Conservation (phyloP, 2,329 filamentous ascomycete species). For the Xylaria sp. region DNA sequence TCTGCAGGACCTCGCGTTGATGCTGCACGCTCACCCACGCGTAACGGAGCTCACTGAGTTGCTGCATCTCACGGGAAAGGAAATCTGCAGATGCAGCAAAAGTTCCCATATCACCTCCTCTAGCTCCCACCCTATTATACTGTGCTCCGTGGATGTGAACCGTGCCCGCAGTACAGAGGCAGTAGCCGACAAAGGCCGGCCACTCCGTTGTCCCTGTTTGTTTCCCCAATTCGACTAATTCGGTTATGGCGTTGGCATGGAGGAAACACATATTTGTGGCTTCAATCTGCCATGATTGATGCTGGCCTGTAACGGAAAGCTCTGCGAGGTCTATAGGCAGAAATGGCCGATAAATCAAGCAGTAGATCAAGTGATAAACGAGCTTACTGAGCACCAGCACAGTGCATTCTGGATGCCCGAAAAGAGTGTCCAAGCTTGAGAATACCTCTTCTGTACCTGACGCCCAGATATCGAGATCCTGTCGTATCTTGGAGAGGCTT, state of each 20-base stretch:
- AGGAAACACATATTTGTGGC: conserved; percentile 86
- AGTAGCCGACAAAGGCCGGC: conserved; percentile 87
- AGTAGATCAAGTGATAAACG: conserved; percentile 86
- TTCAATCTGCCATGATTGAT: conserved; percentile 92
- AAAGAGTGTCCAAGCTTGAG: conserved; percentile 74
- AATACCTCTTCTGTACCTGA: conserved; percentile 81
- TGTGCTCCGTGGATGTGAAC: conserved; percentile 87
- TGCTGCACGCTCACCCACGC: conserved; percentile 81
- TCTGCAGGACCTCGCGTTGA: conserved; percentile 78
- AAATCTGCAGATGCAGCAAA: conserved; percentile 70
- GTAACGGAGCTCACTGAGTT: conserved; percentile 75
- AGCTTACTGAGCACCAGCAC: conserved; percentile 82
- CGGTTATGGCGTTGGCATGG: conserved; percentile 86
- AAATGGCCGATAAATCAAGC: conserved; percentile 85
- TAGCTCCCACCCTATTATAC: conserved; percentile 63
- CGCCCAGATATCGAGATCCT: conserved; percentile 85
- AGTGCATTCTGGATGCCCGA: conserved; percentile 79
- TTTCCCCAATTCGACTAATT: conserved; percentile 79
- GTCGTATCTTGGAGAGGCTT: conserved; percentile 82
- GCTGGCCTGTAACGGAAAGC: conserved; percentile 78
- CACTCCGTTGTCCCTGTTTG: conserved; percentile 78
- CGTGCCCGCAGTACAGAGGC: conserved; percentile 83
- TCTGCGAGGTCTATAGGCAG: conserved; percentile 83
- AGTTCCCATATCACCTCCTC: conserved; percentile 63
- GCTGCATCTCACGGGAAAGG: conserved; percentile 78